Evolutionary conservation across 31 red algal species (phyloP).

Genomic region (Asparagopsis taxiformis): DNA sequence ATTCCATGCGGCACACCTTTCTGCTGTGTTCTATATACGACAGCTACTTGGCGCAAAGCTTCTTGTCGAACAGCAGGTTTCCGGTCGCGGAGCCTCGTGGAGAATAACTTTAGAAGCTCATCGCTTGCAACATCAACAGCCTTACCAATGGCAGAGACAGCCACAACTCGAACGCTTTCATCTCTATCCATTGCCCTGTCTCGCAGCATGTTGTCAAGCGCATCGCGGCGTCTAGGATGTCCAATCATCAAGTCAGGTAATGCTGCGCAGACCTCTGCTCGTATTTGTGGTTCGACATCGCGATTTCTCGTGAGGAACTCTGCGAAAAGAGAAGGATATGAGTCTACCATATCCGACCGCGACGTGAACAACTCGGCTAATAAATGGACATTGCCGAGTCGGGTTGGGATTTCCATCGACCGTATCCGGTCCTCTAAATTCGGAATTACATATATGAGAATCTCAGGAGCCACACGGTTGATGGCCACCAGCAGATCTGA

Average conservation of each 20-base stretch:
- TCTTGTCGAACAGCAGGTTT: slow-evolving; percentile 33
- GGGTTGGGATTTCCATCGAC: slow-evolving; percentile 21
- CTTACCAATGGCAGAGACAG: slow-evolving; percentile 32
- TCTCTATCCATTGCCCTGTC: slow-evolving; percentile 46
- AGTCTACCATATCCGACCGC: slow-evolving; percentile 36
- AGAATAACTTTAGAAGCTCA: slow-evolving; percentile 14
- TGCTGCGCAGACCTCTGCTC: slow-evolving; percentile 13
- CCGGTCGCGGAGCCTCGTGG: slow-evolving; percentile 33
- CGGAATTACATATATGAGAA: slow-evolving; percentile 65
- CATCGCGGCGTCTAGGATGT: slow-evolving; percentile 39
- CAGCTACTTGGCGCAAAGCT: slow-evolving; percentile 30
- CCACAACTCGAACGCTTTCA: slow-evolving; percentile 40
- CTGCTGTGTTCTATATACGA: neutral
- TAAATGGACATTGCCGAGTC: slow-evolving; percentile 37
- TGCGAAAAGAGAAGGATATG: slow-evolving; percentile 55
- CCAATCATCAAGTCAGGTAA: slow-evolving; percentile 19
- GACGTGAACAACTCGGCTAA: slow-evolving; percentile 43
- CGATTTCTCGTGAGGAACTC: slow-evolving; percentile 54
- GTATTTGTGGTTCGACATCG: slow-evolving; percentile 35
- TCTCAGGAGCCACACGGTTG: slow-evolving; percentile 49
- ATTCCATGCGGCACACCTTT: neutral
- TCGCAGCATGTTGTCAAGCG: slow-evolving; percentile 29
- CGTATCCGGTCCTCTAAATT: slow-evolving; percentile 48
- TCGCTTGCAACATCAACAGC: slow-evolving; percentile 40
- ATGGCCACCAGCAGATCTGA: slow-evolving; percentile 41